Percentiles rank a stretch among this genome's conserved stretches.
Evolutionary conservation across 345 rosid species (phyloP).

Genomic region (Salix arbutifolia): DNA sequence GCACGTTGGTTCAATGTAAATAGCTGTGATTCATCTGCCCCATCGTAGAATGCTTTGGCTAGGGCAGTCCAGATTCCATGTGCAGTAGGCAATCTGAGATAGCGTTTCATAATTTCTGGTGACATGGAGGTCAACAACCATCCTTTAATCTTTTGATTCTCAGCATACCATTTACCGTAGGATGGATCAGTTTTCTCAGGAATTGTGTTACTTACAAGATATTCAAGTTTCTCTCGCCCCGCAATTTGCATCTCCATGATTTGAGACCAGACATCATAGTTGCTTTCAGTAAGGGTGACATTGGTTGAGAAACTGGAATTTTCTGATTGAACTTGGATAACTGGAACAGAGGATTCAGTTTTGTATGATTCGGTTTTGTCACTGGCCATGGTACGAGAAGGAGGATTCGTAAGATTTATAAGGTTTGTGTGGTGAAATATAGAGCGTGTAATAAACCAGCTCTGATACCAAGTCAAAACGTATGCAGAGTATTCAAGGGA

Average conservation of each 20-base stretch:
- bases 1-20: not conserved
- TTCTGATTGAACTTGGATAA: constrained; percentile 11
- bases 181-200: not conserved
- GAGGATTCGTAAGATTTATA: no score
- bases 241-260: constrained; percentile 1
- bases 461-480: no score
- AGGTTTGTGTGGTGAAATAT: no score
- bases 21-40: not conserved
- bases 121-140: not conserved
- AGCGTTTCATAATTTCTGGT: not conserved
- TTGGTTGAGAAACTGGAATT: not conserved
- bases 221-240: not conserved
- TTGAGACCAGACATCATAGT: not conserved
- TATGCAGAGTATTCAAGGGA: no score
- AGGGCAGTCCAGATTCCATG: not conserved
- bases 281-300: not conserved
- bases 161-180: not conserved
- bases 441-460: no score
- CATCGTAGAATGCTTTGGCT: constrained; percentile 6
- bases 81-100: not conserved
- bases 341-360: not conserved
- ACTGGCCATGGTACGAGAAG: no score
- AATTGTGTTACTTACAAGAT: not conserved
- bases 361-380: no score
- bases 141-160: not conserved